A percentile compares a stretch with the other conserved stretches of the same genome.
Conservation (phyloP, 768 basidiomycete genomes). For the Porphyrellus cyaneotinctus region DNA sequence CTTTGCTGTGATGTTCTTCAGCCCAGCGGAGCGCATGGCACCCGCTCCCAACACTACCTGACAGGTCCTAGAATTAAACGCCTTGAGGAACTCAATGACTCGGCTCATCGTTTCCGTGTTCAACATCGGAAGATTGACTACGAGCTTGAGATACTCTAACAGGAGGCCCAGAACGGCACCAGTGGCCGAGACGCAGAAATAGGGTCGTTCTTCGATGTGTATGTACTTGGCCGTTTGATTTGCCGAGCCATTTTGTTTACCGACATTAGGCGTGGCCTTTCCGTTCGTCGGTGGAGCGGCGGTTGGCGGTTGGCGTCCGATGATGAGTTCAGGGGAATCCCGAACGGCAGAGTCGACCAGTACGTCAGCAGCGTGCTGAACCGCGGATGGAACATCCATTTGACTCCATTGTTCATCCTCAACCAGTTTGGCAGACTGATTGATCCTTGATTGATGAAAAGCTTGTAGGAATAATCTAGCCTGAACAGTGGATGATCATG, state of each 20-base stretch:
- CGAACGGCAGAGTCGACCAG: constrained; percentile 78
- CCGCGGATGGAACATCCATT: constrained; percentile 54
- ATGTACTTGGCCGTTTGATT: constrained; percentile 50
- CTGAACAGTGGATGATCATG: constrained; percentile 33
- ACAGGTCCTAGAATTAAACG: constrained; percentile 96
- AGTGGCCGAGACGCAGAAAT: constrained; percentile 85
- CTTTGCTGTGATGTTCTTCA: constrained; percentile 98
- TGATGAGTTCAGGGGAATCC: constrained; percentile 68
- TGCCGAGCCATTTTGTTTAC: constrained; percentile 21
- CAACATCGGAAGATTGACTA: constrained; percentile 82
- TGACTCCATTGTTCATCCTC: constrained; percentile 96
- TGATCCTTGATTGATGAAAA: constrained; percentile 81
- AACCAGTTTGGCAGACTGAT: constrained; percentile 80
- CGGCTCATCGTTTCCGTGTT: constrained; percentile 95
- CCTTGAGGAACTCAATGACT: constrained; percentile 92
- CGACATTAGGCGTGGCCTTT: constrained; percentile 10
- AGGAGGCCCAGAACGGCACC: constrained; percentile 67
- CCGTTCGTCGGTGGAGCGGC: constrained; percentile 4
- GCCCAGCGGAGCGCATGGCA: constrained; percentile 96
- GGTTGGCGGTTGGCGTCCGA: constrained; percentile 24
- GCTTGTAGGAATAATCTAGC: constrained; percentile 82
- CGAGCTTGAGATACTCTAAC: constrained; percentile 81
- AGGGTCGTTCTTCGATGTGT: constrained; percentile 78
- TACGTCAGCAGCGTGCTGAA: constrained; percentile 71
- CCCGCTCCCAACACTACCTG: constrained; percentile 98